Evolutionary conservation across 257 asterid species (phyloP).

Genomic region (Solanum appendiculatum): DNA sequence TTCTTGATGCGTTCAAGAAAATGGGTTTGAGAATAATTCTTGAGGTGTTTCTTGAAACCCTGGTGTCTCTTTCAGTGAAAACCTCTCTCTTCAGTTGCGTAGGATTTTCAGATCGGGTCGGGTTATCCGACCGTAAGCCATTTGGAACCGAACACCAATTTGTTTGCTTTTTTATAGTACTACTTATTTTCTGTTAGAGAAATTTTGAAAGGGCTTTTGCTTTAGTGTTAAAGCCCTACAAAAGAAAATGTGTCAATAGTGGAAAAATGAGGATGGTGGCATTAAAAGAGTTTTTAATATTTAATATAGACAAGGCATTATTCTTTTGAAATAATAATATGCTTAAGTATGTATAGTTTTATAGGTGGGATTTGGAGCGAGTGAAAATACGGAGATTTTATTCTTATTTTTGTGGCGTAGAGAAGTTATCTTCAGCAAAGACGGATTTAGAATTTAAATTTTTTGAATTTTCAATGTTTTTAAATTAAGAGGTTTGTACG

Average conservation of each 20-base stretch:
- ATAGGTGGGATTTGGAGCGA: background rate
- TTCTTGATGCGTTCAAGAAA: slow-evolving; percentile 1
- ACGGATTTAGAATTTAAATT: background rate
- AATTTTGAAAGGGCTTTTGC: background rate
- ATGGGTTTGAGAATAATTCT: background rate
- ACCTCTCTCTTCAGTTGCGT: background rate
- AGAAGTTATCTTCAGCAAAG: too few relatives aligned
- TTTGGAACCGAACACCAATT: background rate
- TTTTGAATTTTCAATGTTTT: too few relatives aligned
- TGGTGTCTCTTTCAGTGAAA: background rate
- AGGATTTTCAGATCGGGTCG: background rate
- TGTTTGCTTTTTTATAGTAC: background rate
- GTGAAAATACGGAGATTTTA: too few relatives aligned
- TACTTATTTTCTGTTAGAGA: background rate
- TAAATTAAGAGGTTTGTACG: too few relatives aligned
- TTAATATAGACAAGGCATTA: too few relatives aligned
- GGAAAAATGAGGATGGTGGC: background rate
- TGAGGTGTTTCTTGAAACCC: background rate
- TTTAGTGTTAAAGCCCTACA: background rate
- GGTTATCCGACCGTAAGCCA: background rate
- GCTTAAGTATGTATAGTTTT: background rate
- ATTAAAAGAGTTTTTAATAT: background rate
- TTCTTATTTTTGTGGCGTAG: too few relatives aligned
- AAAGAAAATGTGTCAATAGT: background rate
- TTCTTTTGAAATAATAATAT: too few relatives aligned